A percentile compares a stretch with the other conserved stretches of the same genome.
Evolutionary conservation across 202 grass and related monocot species (phyloP).

Genomic region (Hordeum pubiflorum): DNA sequence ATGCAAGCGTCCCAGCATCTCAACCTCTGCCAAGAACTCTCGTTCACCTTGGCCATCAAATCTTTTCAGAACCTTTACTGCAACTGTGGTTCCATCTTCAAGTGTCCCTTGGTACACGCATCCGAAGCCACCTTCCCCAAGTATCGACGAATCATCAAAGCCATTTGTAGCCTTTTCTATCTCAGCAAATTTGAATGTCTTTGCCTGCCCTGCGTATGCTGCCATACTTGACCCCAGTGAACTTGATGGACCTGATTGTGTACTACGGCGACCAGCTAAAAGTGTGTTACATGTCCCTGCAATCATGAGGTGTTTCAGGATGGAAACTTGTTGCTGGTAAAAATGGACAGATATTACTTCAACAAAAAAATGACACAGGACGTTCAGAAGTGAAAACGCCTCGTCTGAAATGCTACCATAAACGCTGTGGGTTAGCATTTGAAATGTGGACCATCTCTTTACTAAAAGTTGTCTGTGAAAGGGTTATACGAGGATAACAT

Average conservation of each 20-base stretch:
- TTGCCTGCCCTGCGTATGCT: constrained; percentile 69
- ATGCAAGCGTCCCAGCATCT: constrained; percentile 96
- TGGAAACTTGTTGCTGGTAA: not conserved
- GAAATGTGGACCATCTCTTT: not conserved
- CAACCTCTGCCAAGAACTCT: constrained; percentile 90
- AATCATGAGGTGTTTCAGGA: constrained; percentile 21
- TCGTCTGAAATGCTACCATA: not conserved
- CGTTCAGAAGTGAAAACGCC: not conserved
- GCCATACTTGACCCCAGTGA: constrained; percentile 69
- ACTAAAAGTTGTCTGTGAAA: too few species aligned
- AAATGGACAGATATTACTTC: not conserved
- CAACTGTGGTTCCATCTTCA: constrained; percentile 66
- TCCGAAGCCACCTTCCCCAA: constrained; percentile 96
- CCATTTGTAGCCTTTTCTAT: constrained; percentile 77
- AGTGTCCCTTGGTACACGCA: constrained; percentile 78
- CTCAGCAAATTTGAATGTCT: constrained; percentile 58
- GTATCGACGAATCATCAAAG: constrained; percentile 65
- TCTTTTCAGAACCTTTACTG: constrained; percentile 94
- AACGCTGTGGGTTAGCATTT: not conserved
- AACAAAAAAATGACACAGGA: not conserved
- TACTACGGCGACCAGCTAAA: constrained; percentile 52
- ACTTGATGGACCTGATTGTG: constrained; percentile 62
- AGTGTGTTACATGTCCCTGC: constrained; percentile 53
- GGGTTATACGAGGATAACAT: not conserved
- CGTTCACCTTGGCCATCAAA: constrained; percentile 70